phyloP scores from a whole-genome alignment of 805 yeast genomes.

The Grigorovia yakushimaensis region DNA sequence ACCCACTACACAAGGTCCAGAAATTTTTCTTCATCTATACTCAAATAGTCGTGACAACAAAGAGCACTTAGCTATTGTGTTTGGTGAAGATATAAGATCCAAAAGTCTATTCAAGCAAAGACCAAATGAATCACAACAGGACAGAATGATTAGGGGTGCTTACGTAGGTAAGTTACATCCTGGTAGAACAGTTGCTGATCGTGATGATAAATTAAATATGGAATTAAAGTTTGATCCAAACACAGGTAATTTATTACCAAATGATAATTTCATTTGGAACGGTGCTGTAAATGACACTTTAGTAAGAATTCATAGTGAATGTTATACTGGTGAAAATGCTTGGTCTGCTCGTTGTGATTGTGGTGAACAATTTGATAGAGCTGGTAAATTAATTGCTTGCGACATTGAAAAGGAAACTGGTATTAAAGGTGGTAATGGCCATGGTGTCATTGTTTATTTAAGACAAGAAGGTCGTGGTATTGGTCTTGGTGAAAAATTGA shows the following conservation, averaged over 20 bases:
- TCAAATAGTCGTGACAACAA: constrained; percentile 78
- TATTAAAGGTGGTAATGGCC: constrained; percentile 54
- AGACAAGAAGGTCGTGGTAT: constrained; percentile 99
- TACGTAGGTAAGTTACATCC: constrained; percentile 85
- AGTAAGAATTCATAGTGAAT: constrained; percentile 90
- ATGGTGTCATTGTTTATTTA: constrained; percentile 89
- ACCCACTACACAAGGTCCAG: constrained; percentile 93
- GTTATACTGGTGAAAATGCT: constrained; percentile 98
- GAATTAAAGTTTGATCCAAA: constrained; percentile 33
- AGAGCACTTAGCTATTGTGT: constrained; percentile 94
- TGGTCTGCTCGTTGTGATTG: constrained; percentile 99
- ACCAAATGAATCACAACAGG: constrained; percentile 72
- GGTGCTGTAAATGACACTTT: constrained; percentile 35
- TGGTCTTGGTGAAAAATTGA: constrained; percentile 94
- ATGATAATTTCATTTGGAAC: constrained; percentile 20
- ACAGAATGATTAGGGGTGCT: constrained; percentile 97
- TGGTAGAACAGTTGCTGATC: constrained; percentile 66
- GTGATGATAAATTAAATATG: constrained; percentile 37
- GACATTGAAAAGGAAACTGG: constrained; percentile 20
- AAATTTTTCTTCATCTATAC: constrained; percentile 84
- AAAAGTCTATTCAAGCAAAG: constrained; percentile 54
- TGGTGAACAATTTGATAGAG: constrained; percentile 98
- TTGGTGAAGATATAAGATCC: constrained; percentile 86
- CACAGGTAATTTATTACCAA: constrained; percentile 27
- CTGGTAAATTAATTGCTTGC: constrained; percentile 71